Percentiles rank a stretch among this genome's conserved stretches.
These are phyloP conservation scores for Candida hispaniensis DNA, from an alignment of 805 yeast species.

Conservation along the genomic window DNA sequence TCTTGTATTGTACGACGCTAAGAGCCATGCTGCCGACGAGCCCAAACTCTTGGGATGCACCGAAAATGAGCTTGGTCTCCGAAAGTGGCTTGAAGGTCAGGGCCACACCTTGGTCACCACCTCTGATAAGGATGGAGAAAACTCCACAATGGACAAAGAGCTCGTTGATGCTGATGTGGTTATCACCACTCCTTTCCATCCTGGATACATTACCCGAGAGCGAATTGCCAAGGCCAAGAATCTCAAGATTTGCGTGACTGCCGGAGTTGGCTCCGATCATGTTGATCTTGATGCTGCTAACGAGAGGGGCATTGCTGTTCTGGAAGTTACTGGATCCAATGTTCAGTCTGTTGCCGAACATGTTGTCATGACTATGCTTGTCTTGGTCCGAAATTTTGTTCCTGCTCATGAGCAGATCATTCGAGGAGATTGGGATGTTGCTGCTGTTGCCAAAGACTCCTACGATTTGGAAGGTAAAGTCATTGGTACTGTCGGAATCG, in stretches of 20 bases:
- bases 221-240: constrained; percentile 54
- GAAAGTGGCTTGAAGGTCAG: constrained; percentile 48
- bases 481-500: constrained; percentile 69
- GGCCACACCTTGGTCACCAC: constrained; percentile 63
- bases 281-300: constrained; percentile 54
- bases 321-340: constrained; percentile 76
- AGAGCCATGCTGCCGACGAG: constrained; percentile 48
- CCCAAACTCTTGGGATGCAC: constrained; percentile 54
- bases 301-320: constrained; percentile 49
- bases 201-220: constrained; percentile 56
- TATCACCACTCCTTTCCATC: constrained; percentile 73
- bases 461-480: constrained; percentile 69
- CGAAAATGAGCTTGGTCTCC: constrained; percentile 66
- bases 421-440: constrained; percentile 62
- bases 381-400: constrained; percentile 62
- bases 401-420: constrained; percentile 66
- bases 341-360: constrained; percentile 76
- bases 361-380: constrained; percentile 60
- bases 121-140: constrained; percentile 53
- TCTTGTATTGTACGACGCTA: constrained; percentile 49
- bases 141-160: constrained; percentile 49
- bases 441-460: constrained; percentile 60
- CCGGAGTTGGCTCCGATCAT: constrained; percentile 78
- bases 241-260: constrained; percentile 56
- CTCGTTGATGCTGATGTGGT: constrained; percentile 64